Percentiles rank a stretch among this genome's conserved stretches.
phyloP scores from a whole-genome alignment of 345 rosid genomes.

The Eucalyptus paniculata region DNA sequence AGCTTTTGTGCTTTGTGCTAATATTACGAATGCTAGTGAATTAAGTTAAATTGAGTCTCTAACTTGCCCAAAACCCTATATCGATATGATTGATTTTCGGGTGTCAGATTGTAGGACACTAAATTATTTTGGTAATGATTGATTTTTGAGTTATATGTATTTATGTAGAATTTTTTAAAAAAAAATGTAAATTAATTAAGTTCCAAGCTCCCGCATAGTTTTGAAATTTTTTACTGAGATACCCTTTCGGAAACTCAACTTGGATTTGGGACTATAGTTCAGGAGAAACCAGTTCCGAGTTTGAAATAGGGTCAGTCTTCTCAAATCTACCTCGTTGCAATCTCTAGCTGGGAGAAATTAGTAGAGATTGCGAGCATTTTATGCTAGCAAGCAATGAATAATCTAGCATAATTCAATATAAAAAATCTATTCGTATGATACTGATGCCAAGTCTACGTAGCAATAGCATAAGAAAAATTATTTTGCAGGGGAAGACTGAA shows the following conservation, averaged over 20 bases:
- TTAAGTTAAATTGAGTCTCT: neutral
- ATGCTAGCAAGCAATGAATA: neutral
- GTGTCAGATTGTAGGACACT: rapidly evolving
- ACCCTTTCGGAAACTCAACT: neutral
- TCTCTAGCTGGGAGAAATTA: neutral
- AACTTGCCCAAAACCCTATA: neutral
- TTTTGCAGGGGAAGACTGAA: neutral
- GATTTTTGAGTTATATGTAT: neutral
- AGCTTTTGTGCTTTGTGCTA: neutral
- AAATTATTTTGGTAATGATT: neutral
- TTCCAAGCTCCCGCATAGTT: neutral
- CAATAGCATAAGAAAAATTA: neutral
- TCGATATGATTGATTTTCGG: neutral
- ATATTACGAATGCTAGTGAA: neutral
- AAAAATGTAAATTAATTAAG: neutral
- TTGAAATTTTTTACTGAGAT: neutral
- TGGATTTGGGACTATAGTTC: rapidly evolving
- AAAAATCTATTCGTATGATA: neutral
- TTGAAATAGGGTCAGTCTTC: neutral
- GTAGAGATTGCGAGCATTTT: neutral
- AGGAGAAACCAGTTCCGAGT: neutral
- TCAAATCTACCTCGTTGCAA: neutral
- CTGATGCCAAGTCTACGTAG: rapidly evolving
- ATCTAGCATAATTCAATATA: neutral
- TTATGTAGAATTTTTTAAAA: neutral